Conservation (phyloP, 2,329 filamentous ascomycete species). For the Sporothrix brunneoviolacea region DNA sequence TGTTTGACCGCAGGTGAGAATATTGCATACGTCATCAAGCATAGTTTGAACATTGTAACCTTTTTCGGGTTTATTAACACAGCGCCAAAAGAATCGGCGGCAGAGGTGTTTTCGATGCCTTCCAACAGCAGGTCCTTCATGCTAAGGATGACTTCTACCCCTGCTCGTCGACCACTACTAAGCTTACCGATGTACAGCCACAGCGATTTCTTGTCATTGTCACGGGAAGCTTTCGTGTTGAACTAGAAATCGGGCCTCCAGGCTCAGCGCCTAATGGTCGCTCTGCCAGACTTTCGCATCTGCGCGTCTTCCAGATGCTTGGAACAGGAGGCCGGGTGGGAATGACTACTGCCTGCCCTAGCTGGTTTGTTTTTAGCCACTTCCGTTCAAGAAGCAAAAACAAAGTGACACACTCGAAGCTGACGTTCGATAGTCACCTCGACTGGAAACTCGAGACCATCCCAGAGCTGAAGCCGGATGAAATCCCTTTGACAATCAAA, state of each 20-base stretch:
- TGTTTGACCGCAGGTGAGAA: conserved; percentile 13
- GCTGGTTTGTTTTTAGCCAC: conserved; percentile 23
- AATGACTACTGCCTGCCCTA: conserved; percentile 26
- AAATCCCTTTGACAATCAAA: conserved; percentile 19
- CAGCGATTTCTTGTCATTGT: conserved; percentile 16
- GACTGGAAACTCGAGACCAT: conserved; percentile 33
- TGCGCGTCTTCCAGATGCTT: conserved; percentile 14
- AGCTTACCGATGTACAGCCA: conserved; percentile 12
- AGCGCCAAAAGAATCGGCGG: conserved; percentile 12
- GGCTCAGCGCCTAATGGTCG: neutral
- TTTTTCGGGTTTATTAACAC: neutral
- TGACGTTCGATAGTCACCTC: conserved; percentile 24
- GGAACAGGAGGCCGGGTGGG: conserved; percentile 13
- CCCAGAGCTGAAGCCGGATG: conserved; percentile 18
- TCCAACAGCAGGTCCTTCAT: conserved; percentile 1
- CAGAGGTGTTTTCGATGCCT: neutral
- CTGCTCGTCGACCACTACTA: neutral
- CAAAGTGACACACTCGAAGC: neutral
- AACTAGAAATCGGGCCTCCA: conserved; percentile 17
- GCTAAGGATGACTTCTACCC: conserved; percentile 11
- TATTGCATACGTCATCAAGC: too few species aligned
- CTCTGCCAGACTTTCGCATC: conserved; percentile 2
- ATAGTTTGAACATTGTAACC: neutral
- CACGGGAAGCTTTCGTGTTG: conserved; percentile 18
- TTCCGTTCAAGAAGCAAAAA: neutral